Evolutionary conservation across 371 early-diverging fungal genomes (phyloP).

Genomic region (Vairimorpha apis): DNA sequence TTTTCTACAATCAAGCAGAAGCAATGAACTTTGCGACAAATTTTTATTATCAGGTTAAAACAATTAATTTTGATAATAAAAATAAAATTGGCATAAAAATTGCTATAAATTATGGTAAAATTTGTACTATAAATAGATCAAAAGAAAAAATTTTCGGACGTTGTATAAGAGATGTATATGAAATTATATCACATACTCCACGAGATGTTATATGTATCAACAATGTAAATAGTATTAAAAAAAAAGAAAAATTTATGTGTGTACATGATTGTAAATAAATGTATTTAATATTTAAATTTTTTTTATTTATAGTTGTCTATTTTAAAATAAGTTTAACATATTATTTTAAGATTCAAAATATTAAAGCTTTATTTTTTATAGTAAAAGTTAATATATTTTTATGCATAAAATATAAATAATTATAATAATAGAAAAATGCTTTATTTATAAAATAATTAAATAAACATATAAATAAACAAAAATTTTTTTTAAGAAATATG

Average conservation of each 20-base stretch:
- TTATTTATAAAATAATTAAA: no score
- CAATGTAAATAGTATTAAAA: neutral
- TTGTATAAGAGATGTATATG: neutral
- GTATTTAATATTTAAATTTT: neutral
- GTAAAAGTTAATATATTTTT: no score
- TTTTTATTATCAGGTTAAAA: constrained; percentile 5
- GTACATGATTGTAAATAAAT: constrained; percentile 29
- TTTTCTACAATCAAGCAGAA: constrained; percentile 6
- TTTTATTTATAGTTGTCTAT: no score
- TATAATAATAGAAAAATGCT: no score
- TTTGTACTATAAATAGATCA: neutral
- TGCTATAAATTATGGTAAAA: constrained; percentile 7
- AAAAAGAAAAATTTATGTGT: constrained; percentile 1
- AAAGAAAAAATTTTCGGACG: neutral
- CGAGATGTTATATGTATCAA: constrained; percentile 8
- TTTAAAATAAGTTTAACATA: no score
- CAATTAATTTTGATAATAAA: neutral
- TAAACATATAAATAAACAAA: no score
- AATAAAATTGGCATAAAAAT: constrained; percentile 15
- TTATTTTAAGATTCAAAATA: no score
- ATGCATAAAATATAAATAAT: no score
- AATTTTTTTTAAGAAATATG: no score
- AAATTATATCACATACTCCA: constrained; percentile 11
- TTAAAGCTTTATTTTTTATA: no score
- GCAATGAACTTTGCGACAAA: constrained; percentile 8